Percentiles rank a stretch among this genome's conserved stretches.
Conservation (phyloP, 2,329 filamentous ascomycete species). For the Verruconis gallopava region DNA sequence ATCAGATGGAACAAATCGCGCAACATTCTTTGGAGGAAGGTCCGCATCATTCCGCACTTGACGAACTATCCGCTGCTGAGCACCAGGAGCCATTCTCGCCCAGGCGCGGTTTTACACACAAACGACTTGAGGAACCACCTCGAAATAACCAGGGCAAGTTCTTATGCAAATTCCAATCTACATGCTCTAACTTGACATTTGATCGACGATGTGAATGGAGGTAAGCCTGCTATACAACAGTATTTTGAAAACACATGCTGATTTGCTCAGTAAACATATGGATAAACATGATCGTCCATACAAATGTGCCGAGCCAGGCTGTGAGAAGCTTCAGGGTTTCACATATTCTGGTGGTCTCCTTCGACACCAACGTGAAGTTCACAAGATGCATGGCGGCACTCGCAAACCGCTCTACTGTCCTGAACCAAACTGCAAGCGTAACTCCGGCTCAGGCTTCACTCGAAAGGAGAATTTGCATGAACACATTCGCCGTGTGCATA, state of each 20-base stretch:
- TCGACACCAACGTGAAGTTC: slow-evolving; percentile 85
- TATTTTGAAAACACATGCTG: slow-evolving; percentile 3
- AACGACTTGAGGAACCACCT: slow-evolving; percentile 37
- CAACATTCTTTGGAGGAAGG: slow-evolving; percentile 3
- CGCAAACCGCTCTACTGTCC: slow-evolving; percentile 82
- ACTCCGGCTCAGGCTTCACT: slow-evolving; percentile 79
- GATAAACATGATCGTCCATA: slow-evolving; percentile 95
- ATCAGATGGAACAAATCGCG: slow-evolving; percentile 1
- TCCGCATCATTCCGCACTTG: slow-evolving; percentile 5
- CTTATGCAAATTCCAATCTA: slow-evolving; percentile 52
- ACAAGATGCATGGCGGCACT: slow-evolving; percentile 77
- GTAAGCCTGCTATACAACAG: slow-evolving; percentile 46
- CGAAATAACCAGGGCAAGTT: slow-evolving; percentile 62
- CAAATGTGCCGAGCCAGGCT: slow-evolving; percentile 67
- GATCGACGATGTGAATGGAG: slow-evolving; percentile 86
- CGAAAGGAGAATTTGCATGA: slow-evolving; percentile 90
- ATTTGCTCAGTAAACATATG: slow-evolving; percentile 71
- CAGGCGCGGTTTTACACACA: slow-evolving; percentile 25
- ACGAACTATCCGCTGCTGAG: slow-evolving; percentile 8
- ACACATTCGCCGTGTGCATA: slow-evolving; percentile 79
- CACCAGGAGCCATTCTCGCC: slow-evolving; percentile 15
- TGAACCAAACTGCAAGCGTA: slow-evolving; percentile 75
- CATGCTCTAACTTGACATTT: slow-evolving; percentile 61
- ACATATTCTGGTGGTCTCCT: slow-evolving; percentile 87
- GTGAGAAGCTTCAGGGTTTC: slow-evolving; percentile 85